Conservation (phyloP, 2,329 filamentous ascomycete species). For the Clonostachys chloroleuca region DNA sequence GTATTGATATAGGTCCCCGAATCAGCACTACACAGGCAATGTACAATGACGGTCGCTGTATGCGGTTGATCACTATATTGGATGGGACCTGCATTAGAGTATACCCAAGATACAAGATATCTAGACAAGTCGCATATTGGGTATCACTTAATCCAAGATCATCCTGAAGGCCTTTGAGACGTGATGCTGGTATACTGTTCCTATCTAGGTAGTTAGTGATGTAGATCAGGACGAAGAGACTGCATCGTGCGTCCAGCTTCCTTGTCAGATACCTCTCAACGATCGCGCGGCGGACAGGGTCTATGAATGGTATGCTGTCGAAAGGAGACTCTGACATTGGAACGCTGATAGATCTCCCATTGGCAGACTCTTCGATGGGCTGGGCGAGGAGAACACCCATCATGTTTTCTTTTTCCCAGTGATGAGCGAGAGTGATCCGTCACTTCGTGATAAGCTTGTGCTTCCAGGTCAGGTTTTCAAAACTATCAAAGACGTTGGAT, state of each 20-base stretch:
- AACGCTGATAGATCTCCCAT: too few relatives aligned
- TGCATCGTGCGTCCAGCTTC: constrained; percentile 67
- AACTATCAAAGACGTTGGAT: too few relatives aligned
- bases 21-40: constrained; percentile 47
- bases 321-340: too few relatives aligned
- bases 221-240: constrained; percentile 68
- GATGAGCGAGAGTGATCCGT: too few relatives aligned
- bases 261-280: constrained; percentile 62
- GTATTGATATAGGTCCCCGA: constrained; percentile 57
- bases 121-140: constrained; percentile 60
- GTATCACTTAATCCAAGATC: constrained; percentile 47
- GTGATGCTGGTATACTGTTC: constrained; percentile 65
- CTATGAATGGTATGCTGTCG: constrained; percentile 9
- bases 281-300: constrained; percentile 41
- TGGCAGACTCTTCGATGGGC: too few relatives aligned
- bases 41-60: constrained; percentile 44
- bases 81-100: constrained; percentile 59
- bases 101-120: constrained; percentile 63
- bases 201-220: constrained; percentile 69
- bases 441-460: too few relatives aligned
- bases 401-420: too few relatives aligned
- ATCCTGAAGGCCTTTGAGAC: constrained; percentile 58
- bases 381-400: too few relatives aligned
- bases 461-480: too few relatives aligned
- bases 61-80: constrained; percentile 53